phyloP scores from a whole-genome alignment of 305 asterid species.

The Fraxinus angustifolia region DNA sequence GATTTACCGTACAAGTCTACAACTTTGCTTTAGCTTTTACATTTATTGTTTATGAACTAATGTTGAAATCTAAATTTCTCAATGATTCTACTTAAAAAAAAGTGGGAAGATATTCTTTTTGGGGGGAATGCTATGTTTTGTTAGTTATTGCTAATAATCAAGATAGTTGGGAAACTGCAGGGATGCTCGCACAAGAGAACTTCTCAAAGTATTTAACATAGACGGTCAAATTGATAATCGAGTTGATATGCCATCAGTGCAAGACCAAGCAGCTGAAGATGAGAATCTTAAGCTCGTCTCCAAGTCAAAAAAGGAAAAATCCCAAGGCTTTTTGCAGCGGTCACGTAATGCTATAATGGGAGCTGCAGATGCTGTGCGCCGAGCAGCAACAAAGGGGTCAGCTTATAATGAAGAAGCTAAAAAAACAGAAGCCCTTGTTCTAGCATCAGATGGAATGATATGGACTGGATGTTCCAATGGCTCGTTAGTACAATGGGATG shows the following conservation, averaged over 20 bases:
- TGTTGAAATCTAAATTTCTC: background rate
- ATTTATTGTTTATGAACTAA: background rate
- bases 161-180: slow-evolving; percentile 39
- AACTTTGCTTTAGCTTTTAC: background rate
- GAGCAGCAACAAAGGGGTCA: slow-evolving; percentile 82
- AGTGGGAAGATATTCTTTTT: background rate
- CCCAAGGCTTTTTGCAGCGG: slow-evolving; percentile 80
- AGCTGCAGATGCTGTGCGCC: slow-evolving; percentile 91
- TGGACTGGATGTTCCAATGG: slow-evolving; percentile 93
- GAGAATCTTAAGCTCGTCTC: slow-evolving; percentile 64
- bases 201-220: slow-evolving; percentile 68
- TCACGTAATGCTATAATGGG: slow-evolving; percentile 92
- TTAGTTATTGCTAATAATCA: slow-evolving; percentile 20
- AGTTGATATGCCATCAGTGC: slow-evolving; percentile 51
- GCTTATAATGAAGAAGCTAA: slow-evolving; percentile 66
- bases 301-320: slow-evolving; percentile 82
- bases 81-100: background rate
- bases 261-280: slow-evolving; percentile 70
- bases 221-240: slow-evolving; percentile 88
- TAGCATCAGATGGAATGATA: slow-evolving; percentile 72
- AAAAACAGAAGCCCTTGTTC: slow-evolving; percentile 71
- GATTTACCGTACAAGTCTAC: background rate
- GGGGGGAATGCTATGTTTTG: background rate
- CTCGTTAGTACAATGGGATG: slow-evolving; percentile 85
- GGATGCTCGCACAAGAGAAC: slow-evolving; percentile 93